phyloP scores from a whole-genome alignment of 495 filamentous ascomycete species.

The Xanthoparmelia taractica region DNA sequence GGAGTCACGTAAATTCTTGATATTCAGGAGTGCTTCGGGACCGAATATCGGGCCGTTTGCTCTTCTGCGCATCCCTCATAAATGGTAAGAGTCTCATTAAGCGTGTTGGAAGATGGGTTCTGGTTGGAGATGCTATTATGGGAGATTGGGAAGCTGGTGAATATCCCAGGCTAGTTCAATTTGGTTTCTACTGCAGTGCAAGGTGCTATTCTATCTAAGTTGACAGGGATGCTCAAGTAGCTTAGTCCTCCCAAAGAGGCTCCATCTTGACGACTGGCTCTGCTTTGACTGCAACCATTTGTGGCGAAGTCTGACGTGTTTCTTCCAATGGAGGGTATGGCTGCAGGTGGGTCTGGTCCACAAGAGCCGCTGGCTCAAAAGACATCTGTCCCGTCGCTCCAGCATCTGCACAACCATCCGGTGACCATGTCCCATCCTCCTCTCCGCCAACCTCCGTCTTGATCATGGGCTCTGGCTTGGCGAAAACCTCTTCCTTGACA shows the following conservation, averaged over 20 bases:
- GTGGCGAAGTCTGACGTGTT: neutral
- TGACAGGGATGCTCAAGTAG: neutral
- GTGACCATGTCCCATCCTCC: neutral
- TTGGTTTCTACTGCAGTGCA: neutral
- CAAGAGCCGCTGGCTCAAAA: neutral
- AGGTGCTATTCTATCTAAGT: neutral
- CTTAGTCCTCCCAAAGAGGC: neutral
- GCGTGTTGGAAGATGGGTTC: too few species aligned
- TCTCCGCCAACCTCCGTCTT: conserved; percentile 6
- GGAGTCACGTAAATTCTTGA: neutral
- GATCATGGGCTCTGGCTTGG: conserved; percentile 5
- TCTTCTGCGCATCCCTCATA: too few species aligned
- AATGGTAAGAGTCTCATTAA: too few species aligned
- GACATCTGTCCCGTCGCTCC: neutral
- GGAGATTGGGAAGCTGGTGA: neutral
- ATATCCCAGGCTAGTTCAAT: neutral
- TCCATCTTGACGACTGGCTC: conserved; percentile 7
- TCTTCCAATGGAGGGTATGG: neutral
- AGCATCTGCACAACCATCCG: neutral
- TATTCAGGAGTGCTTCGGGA: neutral
- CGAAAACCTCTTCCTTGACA: conserved; percentile 9
- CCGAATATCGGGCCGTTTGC: too few species aligned
- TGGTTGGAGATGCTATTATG: neutral
- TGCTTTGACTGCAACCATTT: neutral
- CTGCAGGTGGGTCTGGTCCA: neutral